Conservation (phyloP, 805 yeast species). For the Alloascoidea hylecoeti region DNA sequence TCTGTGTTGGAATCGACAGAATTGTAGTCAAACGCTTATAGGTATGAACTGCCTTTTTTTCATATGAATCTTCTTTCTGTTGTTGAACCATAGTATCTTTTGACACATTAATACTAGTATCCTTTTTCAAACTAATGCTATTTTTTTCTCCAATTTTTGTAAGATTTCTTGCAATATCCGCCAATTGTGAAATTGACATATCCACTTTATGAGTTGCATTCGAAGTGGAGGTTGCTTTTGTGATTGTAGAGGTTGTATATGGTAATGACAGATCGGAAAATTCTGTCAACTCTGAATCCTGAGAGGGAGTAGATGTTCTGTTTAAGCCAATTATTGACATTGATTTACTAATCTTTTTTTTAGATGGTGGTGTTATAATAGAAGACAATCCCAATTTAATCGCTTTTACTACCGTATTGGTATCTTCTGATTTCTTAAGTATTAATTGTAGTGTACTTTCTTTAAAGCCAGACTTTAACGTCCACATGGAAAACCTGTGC, state of each 20-base stretch:
- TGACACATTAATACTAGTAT: too few relatives aligned
- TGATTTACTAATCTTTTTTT: neutral
- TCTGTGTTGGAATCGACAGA: too few relatives aligned
- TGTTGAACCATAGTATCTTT: too few relatives aligned
- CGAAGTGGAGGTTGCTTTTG: neutral
- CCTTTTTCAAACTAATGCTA: too few relatives aligned
- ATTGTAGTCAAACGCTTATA: too few relatives aligned
- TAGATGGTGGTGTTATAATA: neutral
- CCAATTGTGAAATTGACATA: neutral
- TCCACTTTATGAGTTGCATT: too few relatives aligned
- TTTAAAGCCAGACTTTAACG: neutral
- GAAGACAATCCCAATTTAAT: neutral
- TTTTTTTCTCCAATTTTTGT: too few relatives aligned
- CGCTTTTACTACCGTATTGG: neutral
- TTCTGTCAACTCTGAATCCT: neutral
- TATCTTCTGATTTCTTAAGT: neutral
- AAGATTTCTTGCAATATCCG: constrained; percentile 1
- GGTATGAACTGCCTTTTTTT: too few relatives aligned
- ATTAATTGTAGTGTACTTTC: neutral
- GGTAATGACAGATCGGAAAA: neutral
- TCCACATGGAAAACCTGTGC: neutral
- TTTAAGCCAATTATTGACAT: neutral
- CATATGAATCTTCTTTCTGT: too few relatives aligned
- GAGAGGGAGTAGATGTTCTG: neutral
- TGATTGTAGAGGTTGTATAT: neutral